Percentiles rank a stretch among this genome's conserved stretches.
phyloP scores from a whole-genome alignment of 768 basidiomycete species.

The Dacryopinax primogenitus region DNA sequence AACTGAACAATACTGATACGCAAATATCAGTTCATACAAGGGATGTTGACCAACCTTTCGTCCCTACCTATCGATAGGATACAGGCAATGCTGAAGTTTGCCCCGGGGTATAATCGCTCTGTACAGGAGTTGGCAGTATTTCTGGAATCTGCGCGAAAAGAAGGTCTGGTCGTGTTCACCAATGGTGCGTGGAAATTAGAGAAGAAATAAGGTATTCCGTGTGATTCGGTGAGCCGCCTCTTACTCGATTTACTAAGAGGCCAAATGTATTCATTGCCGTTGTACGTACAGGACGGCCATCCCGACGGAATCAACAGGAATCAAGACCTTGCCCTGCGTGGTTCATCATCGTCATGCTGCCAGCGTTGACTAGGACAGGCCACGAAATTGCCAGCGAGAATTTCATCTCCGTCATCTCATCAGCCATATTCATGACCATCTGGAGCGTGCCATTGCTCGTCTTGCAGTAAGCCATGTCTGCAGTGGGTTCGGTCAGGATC shows the following conservation, averaged over 20 bases:
- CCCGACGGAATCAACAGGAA: not conserved
- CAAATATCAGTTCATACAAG: slow-evolving; percentile 62
- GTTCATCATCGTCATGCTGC: not conserved
- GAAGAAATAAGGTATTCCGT: slow-evolving; percentile 1
- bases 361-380: not conserved
- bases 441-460: slow-evolving; percentile 33
- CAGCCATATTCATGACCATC: slow-evolving; percentile 41
- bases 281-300: not conserved
- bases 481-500: slow-evolving; percentile 28
- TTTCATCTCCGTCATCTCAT: slow-evolving; percentile 27
- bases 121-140: slow-evolving; percentile 65
- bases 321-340: not conserved
- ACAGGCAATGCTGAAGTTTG: slow-evolving; percentile 75
- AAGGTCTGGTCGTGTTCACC: slow-evolving; percentile 56
- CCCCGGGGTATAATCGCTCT: slow-evolving; percentile 67
- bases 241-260: too few species aligned
- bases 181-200: slow-evolving; percentile 58
- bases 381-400: slow-evolving; percentile 17
- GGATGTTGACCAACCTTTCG: slow-evolving; percentile 81
- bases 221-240: too few species aligned
- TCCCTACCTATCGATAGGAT: slow-evolving; percentile 66
- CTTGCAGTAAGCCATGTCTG: slow-evolving; percentile 44
- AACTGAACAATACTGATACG: not conserved
- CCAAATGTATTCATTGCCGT: too few species aligned
- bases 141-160: slow-evolving; percentile 66